Conservation (phyloP, 495 filamentous ascomycete species). For the Aspergillus olivimuriae region DNA sequence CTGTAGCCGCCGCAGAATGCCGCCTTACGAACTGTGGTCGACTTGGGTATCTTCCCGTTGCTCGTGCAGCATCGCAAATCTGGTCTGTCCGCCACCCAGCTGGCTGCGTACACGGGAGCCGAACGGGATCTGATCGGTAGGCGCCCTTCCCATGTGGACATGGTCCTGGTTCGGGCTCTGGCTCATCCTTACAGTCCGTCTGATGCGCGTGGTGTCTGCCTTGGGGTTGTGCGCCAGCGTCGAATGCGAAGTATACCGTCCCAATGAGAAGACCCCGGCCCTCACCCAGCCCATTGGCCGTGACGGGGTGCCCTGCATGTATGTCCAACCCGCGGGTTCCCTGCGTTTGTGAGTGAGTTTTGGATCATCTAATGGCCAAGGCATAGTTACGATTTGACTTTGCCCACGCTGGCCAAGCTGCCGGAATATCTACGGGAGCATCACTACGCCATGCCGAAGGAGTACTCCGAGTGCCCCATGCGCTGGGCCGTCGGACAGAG, state of each 20-base stretch:
- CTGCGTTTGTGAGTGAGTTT: neutral
- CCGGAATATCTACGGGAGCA: constrained; percentile 28
- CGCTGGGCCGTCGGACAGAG: constrained; percentile 34
- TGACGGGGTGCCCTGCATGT: constrained; percentile 36
- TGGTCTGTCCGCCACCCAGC: constrained; percentile 22
- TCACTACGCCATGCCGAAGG: constrained; percentile 24
- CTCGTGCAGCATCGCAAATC: constrained; percentile 18
- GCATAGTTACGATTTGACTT: constrained; percentile 30
- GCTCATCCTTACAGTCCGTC: constrained; percentile 20
- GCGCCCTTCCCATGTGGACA: neutral
- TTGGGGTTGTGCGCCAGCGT: constrained; percentile 25
- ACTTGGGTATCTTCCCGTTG: constrained; percentile 27
- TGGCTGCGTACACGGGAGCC: constrained; percentile 23
- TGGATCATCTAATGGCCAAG: neutral
- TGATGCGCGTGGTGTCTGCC: constrained; percentile 34
- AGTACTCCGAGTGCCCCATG: constrained; percentile 32
- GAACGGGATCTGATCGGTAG: constrained; percentile 28
- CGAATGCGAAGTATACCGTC: constrained; percentile 20
- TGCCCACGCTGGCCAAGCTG: constrained; percentile 29
- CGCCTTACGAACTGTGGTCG: constrained; percentile 29
- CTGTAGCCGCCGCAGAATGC: constrained; percentile 38
- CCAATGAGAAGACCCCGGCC: constrained; percentile 27
- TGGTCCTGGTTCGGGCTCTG: neutral
- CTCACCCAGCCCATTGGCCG: constrained; percentile 30
- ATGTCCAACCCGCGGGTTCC: constrained; percentile 10